phyloP scores from a whole-genome alignment of 805 yeast genomes.

The Starmerella ratchasimensis region DNA sequence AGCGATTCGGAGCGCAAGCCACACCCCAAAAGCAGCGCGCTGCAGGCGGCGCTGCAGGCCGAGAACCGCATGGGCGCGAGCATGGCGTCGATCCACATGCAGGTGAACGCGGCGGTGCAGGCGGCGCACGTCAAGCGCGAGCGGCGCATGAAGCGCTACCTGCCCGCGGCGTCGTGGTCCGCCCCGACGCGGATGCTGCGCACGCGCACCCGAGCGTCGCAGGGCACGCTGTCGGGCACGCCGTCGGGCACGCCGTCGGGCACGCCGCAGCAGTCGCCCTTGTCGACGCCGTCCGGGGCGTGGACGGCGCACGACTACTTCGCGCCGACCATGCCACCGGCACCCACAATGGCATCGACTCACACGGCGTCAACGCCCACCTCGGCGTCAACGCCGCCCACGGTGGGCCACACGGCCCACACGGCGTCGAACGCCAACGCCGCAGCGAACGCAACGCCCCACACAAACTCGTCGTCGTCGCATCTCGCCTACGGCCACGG shows the following conservation, averaged over 20 bases:
- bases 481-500: no score
- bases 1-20: not conserved
- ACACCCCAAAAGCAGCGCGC: constrained; percentile 9
- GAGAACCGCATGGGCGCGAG: constrained; percentile 15
- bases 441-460: no score
- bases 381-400: no score
- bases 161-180: constrained; percentile 19
- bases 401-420: no score
- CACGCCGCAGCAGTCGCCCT: no score
- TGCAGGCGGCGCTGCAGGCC: constrained; percentile 18
- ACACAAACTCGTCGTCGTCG: no score
- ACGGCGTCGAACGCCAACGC: no score
- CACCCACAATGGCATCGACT: no score
- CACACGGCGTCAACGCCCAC: no score
- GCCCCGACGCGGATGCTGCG: constrained; percentile 5
- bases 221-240: not conserved
- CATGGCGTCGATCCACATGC: constrained; percentile 14
- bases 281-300: no score
- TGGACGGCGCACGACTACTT: no score
- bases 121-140: constrained; percentile 1
- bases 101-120: constrained; percentile 12
- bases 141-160: constrained; percentile 10
- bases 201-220: not conserved
- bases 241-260: not conserved
- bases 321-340: no score